Evolutionary conservation across 2,329 filamentous ascomycete species (phyloP).

Genomic region (Ophiostoma sp.): DNA sequence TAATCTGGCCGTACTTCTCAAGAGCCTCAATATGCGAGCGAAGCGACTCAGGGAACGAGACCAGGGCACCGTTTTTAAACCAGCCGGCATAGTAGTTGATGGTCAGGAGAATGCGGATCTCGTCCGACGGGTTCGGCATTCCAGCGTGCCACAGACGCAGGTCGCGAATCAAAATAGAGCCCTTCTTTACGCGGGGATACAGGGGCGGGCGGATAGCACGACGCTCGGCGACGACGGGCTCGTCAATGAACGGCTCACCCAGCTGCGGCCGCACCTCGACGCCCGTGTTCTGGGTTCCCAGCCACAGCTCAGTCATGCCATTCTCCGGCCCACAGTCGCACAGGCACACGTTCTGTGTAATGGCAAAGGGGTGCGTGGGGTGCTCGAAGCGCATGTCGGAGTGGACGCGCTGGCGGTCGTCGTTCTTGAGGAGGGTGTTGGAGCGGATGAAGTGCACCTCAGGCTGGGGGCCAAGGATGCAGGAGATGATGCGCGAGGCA

Average conservation of each 20-base stretch:
- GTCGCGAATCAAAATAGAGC: slow-evolving; percentile 57
- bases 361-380: slow-evolving; percentile 55
- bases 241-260: slow-evolving; percentile 49
- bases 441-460: slow-evolving; percentile 33
- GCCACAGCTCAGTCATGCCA: slow-evolving; percentile 60
- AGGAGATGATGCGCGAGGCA: slow-evolving; percentile 29
- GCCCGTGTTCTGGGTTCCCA: slow-evolving; percentile 53
- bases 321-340: slow-evolving; percentile 53
- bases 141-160: slow-evolving; percentile 49
- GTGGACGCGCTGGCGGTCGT: slow-evolving; percentile 55
- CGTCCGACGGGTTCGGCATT: slow-evolving; percentile 24
- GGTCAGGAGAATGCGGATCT: slow-evolving; percentile 24
- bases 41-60: slow-evolving; percentile 23
- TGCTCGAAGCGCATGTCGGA: slow-evolving; percentile 60
- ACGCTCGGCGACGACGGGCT: slow-evolving; percentile 45
- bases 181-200: slow-evolving; percentile 46
- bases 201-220: slow-evolving; percentile 46
- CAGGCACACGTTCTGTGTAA: slow-evolving; percentile 56
- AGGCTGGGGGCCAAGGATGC: slow-evolving; percentile 32
- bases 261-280: slow-evolving; percentile 53
- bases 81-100: slow-evolving; percentile 26
- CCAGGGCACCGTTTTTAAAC: slow-evolving; percentile 26
- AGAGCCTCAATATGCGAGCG: slow-evolving; percentile 12
- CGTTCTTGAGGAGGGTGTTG: slow-evolving; percentile 42
- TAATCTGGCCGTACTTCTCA: slow-evolving; percentile 23